These are phyloP conservation scores for Melocanna baccifera DNA, from an alignment of 176 grass and related monocot genomes.

Conservation along the genomic window DNA sequence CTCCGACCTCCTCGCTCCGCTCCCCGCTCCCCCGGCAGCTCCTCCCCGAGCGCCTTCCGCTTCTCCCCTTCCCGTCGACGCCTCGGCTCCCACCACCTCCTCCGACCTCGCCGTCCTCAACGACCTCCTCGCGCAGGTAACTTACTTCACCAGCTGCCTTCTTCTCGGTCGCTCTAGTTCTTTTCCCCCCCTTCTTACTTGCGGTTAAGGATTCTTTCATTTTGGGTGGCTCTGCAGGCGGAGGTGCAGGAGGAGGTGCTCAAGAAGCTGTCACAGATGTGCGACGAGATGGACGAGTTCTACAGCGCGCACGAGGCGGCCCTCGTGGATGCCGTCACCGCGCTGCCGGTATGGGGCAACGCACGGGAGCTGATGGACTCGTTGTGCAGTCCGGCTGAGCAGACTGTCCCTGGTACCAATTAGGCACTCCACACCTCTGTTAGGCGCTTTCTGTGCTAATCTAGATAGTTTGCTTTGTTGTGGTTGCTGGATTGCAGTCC, in stretches of 20 bases:
- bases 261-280: neutral
- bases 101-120: constrained; percentile 23
- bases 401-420: constrained; percentile 10
- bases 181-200: neutral
- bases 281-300: constrained; percentile 2
- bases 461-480: constrained; percentile 16
- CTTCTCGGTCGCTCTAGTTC: neutral
- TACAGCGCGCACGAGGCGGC: constrained; percentile 25
- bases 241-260: constrained; percentile 4
- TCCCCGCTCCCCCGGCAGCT: neutral
- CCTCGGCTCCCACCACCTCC: neutral
- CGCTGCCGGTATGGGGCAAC: constrained; percentile 45
- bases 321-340: constrained; percentile 12
- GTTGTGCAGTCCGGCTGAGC: neutral
- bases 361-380: constrained; percentile 33
- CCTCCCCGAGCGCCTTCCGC: neutral
- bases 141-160: neutral
- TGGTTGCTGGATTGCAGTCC: neutral
- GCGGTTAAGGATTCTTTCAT: neutral
- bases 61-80: neutral
- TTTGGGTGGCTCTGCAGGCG: constrained; percentile 23
- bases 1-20: neutral
- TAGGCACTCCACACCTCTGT: constrained; percentile 9
- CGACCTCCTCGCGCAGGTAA: constrained; percentile 26
- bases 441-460: constrained; percentile 1